Evolutionary conservation across 345 rosid genomes (phyloP).

Genomic region (Firmiana major): DNA sequence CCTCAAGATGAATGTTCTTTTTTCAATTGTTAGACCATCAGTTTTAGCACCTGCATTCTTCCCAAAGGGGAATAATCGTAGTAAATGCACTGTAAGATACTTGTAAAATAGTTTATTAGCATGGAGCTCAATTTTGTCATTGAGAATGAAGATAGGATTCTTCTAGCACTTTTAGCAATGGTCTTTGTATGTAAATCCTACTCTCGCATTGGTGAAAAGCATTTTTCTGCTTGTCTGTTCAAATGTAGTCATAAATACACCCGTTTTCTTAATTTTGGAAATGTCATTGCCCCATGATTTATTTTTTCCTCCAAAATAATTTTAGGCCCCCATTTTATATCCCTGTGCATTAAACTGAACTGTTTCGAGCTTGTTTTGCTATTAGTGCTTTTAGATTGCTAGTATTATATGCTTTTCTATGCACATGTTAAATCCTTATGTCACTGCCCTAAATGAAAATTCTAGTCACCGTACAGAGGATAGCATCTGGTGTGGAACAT

Average conservation of each 20-base stretch:
- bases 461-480: neutral
- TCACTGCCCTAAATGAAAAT: neutral
- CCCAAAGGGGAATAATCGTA: neutral
- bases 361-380: neutral
- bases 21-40: neutral
- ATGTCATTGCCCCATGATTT: neutral
- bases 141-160: neutral
- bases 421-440: neutral
- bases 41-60: neutral
- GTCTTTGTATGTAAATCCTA: neutral
- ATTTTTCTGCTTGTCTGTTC: neutral
- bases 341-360: neutral
- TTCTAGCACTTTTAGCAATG: neutral
- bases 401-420: neutral
- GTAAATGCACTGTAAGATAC: neutral
- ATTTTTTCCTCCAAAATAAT: neutral
- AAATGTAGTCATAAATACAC: neutral
- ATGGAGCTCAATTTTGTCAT: neutral
- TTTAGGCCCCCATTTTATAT: neutral
- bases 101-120: neutral
- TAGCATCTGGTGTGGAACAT: neutral
- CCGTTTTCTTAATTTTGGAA: neutral
- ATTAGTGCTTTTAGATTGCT: neutral
- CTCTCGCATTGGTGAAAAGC: neutral
- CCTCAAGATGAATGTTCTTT: neutral